Evolutionary conservation across 1,284 basidiomycete genomes (phyloP), one percentile per base, ranked within the genome.

Genomic region (Amylostereum areolatum): DNA sequence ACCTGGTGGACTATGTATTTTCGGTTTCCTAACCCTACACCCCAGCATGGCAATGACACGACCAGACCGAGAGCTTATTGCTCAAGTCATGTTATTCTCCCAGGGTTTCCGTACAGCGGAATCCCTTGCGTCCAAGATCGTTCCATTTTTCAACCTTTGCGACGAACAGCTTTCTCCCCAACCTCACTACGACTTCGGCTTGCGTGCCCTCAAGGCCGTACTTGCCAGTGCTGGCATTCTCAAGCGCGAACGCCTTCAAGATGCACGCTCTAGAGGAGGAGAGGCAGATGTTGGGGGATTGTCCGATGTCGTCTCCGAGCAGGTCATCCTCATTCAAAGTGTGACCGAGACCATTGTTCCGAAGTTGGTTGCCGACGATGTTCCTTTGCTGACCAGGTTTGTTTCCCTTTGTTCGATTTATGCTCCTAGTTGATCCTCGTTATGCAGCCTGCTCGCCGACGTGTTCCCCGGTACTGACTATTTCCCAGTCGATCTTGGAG

Each of bases 311-410:
- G 71, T 85, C 11, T 85, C 86, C 4, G 97, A 99, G 64, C 94
- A 98, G 65, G 92, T 97, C 58, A 96, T 99, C 54, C 75, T 99
- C 60, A 98, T 99, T 50, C 97, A 99, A 70, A 97, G 94, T 71
- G 93, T 99, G n/a, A 94, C 90, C 3, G 97, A 99, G 68, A 98
- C 97, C 0, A 97, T 99, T 57, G 93, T 99, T 6, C 97, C 97
- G 1, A 99, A 99, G 70, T 73, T 99, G 49, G 94, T 99, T 3
- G 95, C 95, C 8, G 95, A 97, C 49, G 97, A 99, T 70, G 96
- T 99, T 1, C 89, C 95, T 6, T 75, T 98, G 28, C 75, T 99
- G 33, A 94, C 91, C 31, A 92, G 86, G 91, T 90, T 56, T 63
- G 77, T 60, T 27, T 45, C 18, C 49, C 40, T 51, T 25, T 39